Percentiles rank a stretch among this genome's conserved stretches.
Conservation (phyloP, 2,329 filamentous ascomycete genomes). For the Coniochaeta prunicola region DNA sequence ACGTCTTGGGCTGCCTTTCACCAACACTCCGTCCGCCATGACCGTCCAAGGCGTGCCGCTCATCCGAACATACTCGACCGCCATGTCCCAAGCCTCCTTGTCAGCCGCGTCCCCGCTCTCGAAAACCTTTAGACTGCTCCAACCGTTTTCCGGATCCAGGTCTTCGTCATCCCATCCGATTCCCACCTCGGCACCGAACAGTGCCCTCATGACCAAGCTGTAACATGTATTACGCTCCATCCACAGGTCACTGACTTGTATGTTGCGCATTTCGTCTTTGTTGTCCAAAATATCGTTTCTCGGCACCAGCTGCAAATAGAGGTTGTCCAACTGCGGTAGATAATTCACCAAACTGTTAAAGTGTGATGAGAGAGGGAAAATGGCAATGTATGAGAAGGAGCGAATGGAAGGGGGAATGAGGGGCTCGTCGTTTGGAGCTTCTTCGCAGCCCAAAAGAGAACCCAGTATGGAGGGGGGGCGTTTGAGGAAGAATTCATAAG, state of each 20-base stretch:
- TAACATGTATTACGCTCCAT: slow-evolving; percentile 47
- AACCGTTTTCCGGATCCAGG: slow-evolving; percentile 20
- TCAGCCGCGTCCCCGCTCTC: slow-evolving; percentile 42
- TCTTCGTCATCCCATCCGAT: slow-evolving; percentile 5
- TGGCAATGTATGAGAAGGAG: slow-evolving; percentile 52
- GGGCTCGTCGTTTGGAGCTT: slow-evolving; percentile 26
- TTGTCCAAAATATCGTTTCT: slow-evolving; percentile 26
- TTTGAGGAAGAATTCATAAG: slow-evolving; percentile 64
- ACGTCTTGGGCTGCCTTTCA: slow-evolving; percentile 12
- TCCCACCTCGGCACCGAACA: not conserved
- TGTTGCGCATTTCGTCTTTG: slow-evolving; percentile 26
- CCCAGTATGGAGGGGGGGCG: slow-evolving; percentile 55
- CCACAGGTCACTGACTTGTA: slow-evolving; percentile 39
- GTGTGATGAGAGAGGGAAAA: slow-evolving; percentile 61
- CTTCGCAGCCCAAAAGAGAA: slow-evolving; percentile 36
- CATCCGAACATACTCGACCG: slow-evolving; percentile 30
- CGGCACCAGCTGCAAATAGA: slow-evolving; percentile 46
- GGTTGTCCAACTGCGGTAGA: slow-evolving; percentile 41
- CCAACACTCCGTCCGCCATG: slow-evolving; percentile 37
- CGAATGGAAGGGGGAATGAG: slow-evolving; percentile 34
- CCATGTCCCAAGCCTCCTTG: slow-evolving; percentile 37
- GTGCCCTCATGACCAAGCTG: slow-evolving; percentile 28
- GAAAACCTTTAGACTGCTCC: slow-evolving; percentile 36
- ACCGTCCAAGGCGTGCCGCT: slow-evolving; percentile 33
- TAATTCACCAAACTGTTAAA: slow-evolving; percentile 39